Evolutionary conservation across 768 basidiomycete genomes (phyloP), one percentile per base, ranked within the genome.

Genomic region (Lentinula sp.): DNA sequence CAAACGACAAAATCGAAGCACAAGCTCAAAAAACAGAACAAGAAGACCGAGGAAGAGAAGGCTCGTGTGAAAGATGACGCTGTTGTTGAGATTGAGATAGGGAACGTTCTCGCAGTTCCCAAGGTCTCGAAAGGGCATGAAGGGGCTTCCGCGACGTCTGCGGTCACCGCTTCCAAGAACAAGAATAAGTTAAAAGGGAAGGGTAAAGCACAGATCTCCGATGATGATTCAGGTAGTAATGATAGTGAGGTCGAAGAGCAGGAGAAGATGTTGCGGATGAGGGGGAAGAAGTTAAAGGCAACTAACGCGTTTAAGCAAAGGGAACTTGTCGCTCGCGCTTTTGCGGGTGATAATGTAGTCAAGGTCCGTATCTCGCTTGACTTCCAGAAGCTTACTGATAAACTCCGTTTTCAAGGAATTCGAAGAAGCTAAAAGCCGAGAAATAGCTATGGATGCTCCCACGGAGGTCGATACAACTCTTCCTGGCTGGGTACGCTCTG

Each of bases 301-400:
- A 70, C 84, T 0, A 82, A 80, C 57, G 90, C 91, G 0, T 94
- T 98, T 74, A 80, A 91, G 70, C 96, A 98, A 72, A 81, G 92
- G 42, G 94, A 98, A 65, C 79, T 98, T 12, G 95, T 99, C 12
- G 91, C 95, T 1, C 85, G 86, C 59, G 97, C 97, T 0, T 99
- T 99, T 76, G 96, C 95, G 1, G 95, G 94, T 2, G 97, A 99
- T 72, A 93, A 98, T 65, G 96, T 98, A 36, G 86, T 97, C 6
- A 86, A 90, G 74, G 93, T 93, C 67, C 37, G 86, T 69, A 5
- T 43, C 18, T 33, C 10, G 1, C 15, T 35, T 23, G 32, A 35
- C 32, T 16, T 15, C 5, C 2, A 0, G 10, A 33, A 54, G 10
- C 48, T 49, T 23, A 10, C 15, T 35, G 46, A 20, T 48, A 12